Evolutionary conservation across 345 rosid species (phyloP).

Genomic region (Carallia pectinifolia): DNA sequence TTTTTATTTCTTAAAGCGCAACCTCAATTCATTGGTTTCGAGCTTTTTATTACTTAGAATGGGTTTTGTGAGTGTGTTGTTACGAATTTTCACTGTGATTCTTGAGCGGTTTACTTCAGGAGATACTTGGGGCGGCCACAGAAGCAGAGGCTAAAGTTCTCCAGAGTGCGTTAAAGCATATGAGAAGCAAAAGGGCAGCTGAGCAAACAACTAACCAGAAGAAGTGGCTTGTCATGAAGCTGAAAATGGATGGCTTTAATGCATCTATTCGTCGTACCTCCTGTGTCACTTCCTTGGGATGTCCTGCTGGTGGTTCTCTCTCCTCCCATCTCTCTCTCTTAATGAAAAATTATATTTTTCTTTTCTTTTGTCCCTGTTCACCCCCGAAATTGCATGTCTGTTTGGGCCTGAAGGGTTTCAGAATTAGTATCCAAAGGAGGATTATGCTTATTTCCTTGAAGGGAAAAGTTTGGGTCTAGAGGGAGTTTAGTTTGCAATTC

Average conservation of each 20-base stretch:
- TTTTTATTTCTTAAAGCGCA: neutral
- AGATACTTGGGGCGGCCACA: slow-evolving; percentile 32
- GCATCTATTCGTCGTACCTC: slow-evolving; percentile 48
- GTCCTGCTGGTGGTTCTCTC: slow-evolving; percentile 40
- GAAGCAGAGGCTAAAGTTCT: slow-evolving; percentile 35
- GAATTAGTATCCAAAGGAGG: neutral
- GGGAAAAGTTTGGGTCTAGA: too few relatives aligned
- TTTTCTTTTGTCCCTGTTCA: neutral
- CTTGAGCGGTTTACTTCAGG: slow-evolving; percentile 22
- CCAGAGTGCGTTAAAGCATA: slow-evolving; percentile 33
- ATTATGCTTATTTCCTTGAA: too few relatives aligned
- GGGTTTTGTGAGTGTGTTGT: neutral
- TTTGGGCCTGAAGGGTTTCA: neutral
- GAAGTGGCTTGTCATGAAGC: slow-evolving; percentile 41
- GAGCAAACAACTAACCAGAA: slow-evolving; percentile 24
- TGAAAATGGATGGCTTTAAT: slow-evolving; percentile 44
- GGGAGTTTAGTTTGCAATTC: too few relatives aligned
- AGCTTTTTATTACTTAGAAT: neutral
- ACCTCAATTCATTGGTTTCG: neutral
- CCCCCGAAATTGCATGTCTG: neutral
- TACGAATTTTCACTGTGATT: neutral
- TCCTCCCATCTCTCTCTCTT: neutral
- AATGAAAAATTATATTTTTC: neutral
- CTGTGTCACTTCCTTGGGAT: slow-evolving; percentile 46
- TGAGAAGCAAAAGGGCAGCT: slow-evolving; percentile 28